Evolutionary conservation across 257 asterid species (phyloP), one percentile per base, ranked within the genome.

Genomic region (Primulina eburnea): DNA sequence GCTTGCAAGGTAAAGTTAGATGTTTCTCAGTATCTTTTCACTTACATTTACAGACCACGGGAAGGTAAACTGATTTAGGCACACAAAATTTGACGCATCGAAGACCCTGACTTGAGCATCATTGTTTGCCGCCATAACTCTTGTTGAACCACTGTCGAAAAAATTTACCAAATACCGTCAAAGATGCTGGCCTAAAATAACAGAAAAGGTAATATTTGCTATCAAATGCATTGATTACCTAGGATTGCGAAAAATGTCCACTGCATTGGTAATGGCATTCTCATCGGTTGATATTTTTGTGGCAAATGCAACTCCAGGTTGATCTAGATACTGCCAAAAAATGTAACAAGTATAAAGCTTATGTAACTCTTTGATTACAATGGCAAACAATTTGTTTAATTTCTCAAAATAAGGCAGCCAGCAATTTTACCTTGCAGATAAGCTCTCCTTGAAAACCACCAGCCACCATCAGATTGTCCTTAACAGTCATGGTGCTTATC

Each of bases 31-130:
- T 50, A 16, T 50, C 21, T 16, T 50, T 53, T 56, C 47, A 86
- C 98, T 86, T 74, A 92, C 98, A 61, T 92, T 92, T 16, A 89
- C 98, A 63, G 96, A 92, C 98, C 98, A 92, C 1, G 98, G 98
- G 78, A 85, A 92, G 6, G 85, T 70, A 82, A 85, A 88, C 35
- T 65, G 77, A 34, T 65, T 83, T 29, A 86, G 71, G 76, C 94
- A 75, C 59, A 82, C 60, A 43, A 89, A 89, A 2, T 76, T 85
- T 34, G 17, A 73, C 28, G 85, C 78, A 71, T 92, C 98, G 50
- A 88, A 75, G 62, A 92, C 79, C 77, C 94, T 79, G 65, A 92
- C 88, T 80, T 85, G 88, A 65, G 92, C 84, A 78, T 92, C 98
- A 33, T 92, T 92, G 80, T 92, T 92, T 16, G 96, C 96, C 1